Base-by-base conservation (phyloP, 23 red algal species). In the Gracilaria gracilis region DNA sequence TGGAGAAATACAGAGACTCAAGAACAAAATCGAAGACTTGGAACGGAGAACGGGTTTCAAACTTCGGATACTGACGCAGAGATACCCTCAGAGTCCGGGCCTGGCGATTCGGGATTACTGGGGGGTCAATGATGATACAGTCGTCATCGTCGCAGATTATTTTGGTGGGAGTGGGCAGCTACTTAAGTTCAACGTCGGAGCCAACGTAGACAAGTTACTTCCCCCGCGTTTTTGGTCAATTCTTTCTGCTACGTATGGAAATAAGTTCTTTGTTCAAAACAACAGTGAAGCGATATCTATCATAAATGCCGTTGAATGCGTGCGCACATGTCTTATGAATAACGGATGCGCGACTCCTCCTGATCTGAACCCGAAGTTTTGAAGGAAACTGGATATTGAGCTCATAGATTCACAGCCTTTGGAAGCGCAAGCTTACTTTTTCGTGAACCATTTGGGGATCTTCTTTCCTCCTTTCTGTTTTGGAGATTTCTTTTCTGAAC, bases 141-240 rank as follows among this genome's bases (percentile, higher is more conserved):
- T 99, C 17, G 97, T 99, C 19, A 82, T 99, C 28, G 97, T 99
- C 25, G 93, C 90, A 16, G 97, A 99, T 65, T 99, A 84, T 69
- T 99, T 99, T 91, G 94, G 94, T 12, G 95, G 95, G 36, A 66
- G 69, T 24, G 96, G 96, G 14, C 93, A 92, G 76, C 69, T 99
- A 40, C 92, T 99, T 16, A 96, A 99, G 86, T 99, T 96, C 77
- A 99, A 96, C 81, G 94, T 99, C 35, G 97, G 97, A 4, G 83
- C 71, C 0, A 86, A 96, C 15, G 90, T 99, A 29, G 81, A 99
- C 82, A 77, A 67, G 57, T 21, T 85, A 40, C 61, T 96, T 57
- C 94, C 97, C 37, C 97, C 97, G 32, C 67, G 97, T 36, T 99
- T 91, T 87, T 96, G 94, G 97, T 88, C 80, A 50, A 82, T 93